Percentiles rank a stretch among this genome's conserved stretches.
Evolutionary conservation across 2,329 filamentous ascomycete genomes (phyloP).

Genomic region (Aspergillus nomiae): DNA sequence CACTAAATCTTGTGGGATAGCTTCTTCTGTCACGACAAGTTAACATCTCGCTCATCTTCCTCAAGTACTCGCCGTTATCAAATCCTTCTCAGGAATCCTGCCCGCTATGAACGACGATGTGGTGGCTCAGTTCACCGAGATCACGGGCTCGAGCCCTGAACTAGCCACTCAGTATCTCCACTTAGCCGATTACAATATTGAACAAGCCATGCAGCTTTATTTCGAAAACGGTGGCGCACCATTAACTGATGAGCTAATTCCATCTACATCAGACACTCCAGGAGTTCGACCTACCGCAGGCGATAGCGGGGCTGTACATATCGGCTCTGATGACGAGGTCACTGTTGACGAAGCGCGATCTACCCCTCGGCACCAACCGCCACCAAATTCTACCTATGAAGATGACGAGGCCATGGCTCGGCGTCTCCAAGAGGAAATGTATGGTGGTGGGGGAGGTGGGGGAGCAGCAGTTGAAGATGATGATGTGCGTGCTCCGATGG

Average conservation of each 20-base stretch:
- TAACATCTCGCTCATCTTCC: slow-evolving; percentile 1
- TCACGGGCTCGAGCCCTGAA: slow-evolving; percentile 74
- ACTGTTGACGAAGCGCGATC: slow-evolving; percentile 42
- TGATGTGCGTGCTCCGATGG: slow-evolving; percentile 85
- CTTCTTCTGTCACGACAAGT: slow-evolving; percentile 5
- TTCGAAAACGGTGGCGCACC: slow-evolving; percentile 78
- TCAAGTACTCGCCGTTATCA: not conserved
- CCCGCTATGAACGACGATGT: slow-evolving; percentile 66
- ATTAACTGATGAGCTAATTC: slow-evolving; percentile 54
- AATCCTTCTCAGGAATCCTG: not conserved
- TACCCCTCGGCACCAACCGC: slow-evolving; percentile 37
- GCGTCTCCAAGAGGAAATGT: slow-evolving; percentile 88
- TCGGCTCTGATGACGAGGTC: slow-evolving; percentile 75
- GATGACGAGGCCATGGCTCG: slow-evolving; percentile 94
- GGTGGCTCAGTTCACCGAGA: slow-evolving; percentile 74
- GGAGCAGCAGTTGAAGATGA: slow-evolving; percentile 55
- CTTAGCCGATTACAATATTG: slow-evolving; percentile 79
- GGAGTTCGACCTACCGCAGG: slow-evolving; percentile 41
- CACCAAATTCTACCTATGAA: slow-evolving; percentile 62
- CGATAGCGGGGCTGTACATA: slow-evolving; percentile 65
- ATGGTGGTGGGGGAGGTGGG: slow-evolving; percentile 57
- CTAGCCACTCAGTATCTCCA: slow-evolving; percentile 81
- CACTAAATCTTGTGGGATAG: slow-evolving; percentile 9
- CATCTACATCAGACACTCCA: slow-evolving; percentile 27
- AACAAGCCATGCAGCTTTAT: slow-evolving; percentile 85